Conservation (phyloP, 768 basidiomycete genomes). For the Amyloporia xantha region DNA sequence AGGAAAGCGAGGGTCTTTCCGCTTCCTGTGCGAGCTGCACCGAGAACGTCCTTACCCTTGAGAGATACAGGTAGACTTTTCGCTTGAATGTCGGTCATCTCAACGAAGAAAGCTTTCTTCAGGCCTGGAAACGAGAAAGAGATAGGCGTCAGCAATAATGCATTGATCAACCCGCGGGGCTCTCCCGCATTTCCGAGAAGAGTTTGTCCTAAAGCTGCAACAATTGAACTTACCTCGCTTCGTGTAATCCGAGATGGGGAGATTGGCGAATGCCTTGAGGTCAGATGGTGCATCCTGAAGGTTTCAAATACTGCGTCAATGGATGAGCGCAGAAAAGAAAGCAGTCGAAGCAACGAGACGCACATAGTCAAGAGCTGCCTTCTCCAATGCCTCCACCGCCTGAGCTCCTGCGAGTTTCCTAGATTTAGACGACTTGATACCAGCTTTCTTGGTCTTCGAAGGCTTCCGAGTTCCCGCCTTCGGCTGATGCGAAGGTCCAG, state of each 20-base stretch:
- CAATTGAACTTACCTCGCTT: constrained; percentile 48
- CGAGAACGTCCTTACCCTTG: constrained; percentile 59
- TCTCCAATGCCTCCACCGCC: constrained; percentile 44
- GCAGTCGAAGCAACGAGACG: constrained; percentile 13
- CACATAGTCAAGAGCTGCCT: constrained; percentile 45
- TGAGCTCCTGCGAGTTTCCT: constrained; percentile 44
- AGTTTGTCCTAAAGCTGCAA: background rate
- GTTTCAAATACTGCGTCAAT: constrained; percentile 8
- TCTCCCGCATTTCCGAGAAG: too few species aligned
- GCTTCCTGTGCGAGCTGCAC: constrained; percentile 64
- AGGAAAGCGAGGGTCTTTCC: constrained; percentile 74
- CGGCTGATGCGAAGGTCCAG: constrained; percentile 11
- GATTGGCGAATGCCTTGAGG: constrained; percentile 56
- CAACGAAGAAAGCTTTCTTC: constrained; percentile 77
- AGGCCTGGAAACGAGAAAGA: constrained; percentile 45
- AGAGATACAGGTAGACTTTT: constrained; percentile 54
- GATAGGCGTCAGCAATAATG: background rate
- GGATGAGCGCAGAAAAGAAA: constrained; percentile 11
- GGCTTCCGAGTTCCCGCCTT: constrained; percentile 10
- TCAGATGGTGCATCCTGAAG: constrained; percentile 40
- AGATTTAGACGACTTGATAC: constrained; percentile 24
- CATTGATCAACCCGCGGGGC: too few species aligned
- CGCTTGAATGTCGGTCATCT: constrained; percentile 79
- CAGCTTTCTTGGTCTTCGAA: constrained; percentile 8
- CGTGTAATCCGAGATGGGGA: constrained; percentile 74